Base-by-base conservation (phyloP, 257 asterid species). In the Nicotiana noctiflora region DNA sequence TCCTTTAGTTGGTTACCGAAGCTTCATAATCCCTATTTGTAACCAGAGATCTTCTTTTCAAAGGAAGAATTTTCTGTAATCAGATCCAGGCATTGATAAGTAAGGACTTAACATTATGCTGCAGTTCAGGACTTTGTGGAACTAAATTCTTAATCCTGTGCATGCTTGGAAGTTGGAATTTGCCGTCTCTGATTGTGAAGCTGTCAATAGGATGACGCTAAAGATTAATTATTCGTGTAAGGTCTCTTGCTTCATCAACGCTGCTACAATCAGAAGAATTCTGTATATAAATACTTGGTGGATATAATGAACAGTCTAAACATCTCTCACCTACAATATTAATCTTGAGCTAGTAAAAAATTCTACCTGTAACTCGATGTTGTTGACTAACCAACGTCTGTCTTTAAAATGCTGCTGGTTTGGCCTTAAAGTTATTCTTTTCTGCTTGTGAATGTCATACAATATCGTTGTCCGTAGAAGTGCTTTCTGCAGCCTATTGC, bases 131-230 rank as follows among this genome's bases (percentile, higher is more conserved):
- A 44, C 46, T 70, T 70, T 13, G 19, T 37, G 77, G 34, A 68
- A 68, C 77, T 68, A 68, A 70, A 21, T 21, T 51, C 62, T 56
- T 56, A 56, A n/a, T 56, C n/a, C 12, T 18, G 11, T 46, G 5
- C 37, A 72, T 44, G 37, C 77, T 46, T 72, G 59, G 37, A 46
- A 44, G 77, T 72, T 72, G 37, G 37, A 70, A 72, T 72, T n/a
- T 46, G 37, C 77, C 44, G 37, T 72, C 60, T 72, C 3, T 40
- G 21, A 72, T 72, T 46, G 34, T 21, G 37, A 46, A 72, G 8
- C 23, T 46, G 59, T 62, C 68, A 62, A 25, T 17, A 23, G n/a
- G 40, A 62, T 25, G 37, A 25, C 27, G 2, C 68, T 62, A 12
- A 6, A 62, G 37, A 25, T 18, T 15, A 44, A 59, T 6, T 70